Conservation (phyloP, 768 basidiomycete species). For the Suillus decipiens region DNA sequence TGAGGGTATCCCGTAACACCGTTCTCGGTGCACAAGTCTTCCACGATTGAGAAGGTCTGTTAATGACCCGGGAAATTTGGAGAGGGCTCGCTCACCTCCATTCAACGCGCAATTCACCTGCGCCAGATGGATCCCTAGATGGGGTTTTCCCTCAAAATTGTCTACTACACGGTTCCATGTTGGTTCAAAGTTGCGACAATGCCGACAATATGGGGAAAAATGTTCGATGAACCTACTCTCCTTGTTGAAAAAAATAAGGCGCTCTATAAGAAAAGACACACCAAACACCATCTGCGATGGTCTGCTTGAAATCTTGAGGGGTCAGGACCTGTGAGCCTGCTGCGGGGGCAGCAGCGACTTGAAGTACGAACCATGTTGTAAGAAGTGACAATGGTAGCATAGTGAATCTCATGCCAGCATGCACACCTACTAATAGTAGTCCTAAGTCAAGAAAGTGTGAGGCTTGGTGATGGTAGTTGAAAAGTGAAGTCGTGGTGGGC, state of each 20-base stretch:
- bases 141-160: slow-evolving; percentile 45
- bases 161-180: slow-evolving; percentile 76
- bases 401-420: slow-evolving; percentile 16
- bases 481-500: not conserved
- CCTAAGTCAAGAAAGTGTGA: not conserved
- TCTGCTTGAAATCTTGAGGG: slow-evolving; percentile 57
- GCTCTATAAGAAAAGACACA: slow-evolving; percentile 21
- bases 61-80: not conserved
- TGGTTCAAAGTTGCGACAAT: slow-evolving; percentile 78
- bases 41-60: not conserved
- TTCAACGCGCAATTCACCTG: slow-evolving; percentile 81
- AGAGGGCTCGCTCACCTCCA: slow-evolving; percentile 56
- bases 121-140: slow-evolving; percentile 57
- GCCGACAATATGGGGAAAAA: slow-evolving; percentile 83
- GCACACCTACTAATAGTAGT: slow-evolving; percentile 3
- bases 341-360: slow-evolving; percentile 37
- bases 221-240: slow-evolving; percentile 72
- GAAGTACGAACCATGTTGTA: slow-evolving; percentile 31
- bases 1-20: slow-evolving; percentile 73
- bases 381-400: slow-evolving; percentile 28
- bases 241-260: not conserved
- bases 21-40: slow-evolving; percentile 82
- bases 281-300: slow-evolving; percentile 63
- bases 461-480: not conserved
- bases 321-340: slow-evolving; percentile 43